Evolutionary conservation across 2,329 filamentous ascomycete genomes (phyloP), one percentile per base, ranked within the genome.

Genomic region (Gliomastix tumulicola): DNA sequence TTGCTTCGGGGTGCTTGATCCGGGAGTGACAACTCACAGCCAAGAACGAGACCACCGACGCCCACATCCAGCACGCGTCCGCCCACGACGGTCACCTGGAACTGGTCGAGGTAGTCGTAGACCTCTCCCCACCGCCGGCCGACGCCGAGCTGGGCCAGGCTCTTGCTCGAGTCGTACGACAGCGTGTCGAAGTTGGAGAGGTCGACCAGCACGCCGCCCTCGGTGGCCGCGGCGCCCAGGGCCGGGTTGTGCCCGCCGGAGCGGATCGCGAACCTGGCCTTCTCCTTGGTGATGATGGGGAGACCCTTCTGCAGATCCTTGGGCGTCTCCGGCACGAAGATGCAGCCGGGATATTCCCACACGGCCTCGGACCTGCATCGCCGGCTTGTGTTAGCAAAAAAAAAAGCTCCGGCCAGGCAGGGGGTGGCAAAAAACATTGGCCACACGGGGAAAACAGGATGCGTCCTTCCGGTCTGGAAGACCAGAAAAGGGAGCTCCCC

Each of bases 101-200:
- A 43, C 5, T 51, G 46, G 25, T 41, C 41, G 5, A 50, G 35
- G 27, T 35, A 31, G 7, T 39, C 35, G 20, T 41, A 45, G 16
- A 43, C 39, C 7, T 41, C 35, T 7, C 32, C 31, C 69, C 68
- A 73, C 7, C 59, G 51, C 32, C 58, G 56, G 3, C 68, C 69
- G 1, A 60, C 45, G 2, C 67, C 68, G 12, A 72, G 50, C 7
- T 51, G 55, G 8, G 63, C 60, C 3, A 54, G 56, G 2, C 52
- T 51, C 34, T 62, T 57, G 10, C 41, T 38, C 4, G 22, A 31
- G 25, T 41, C 41, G 19, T 47, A 36, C 3, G 39, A 23, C 13
- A 49, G 35, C 15, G 32, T 32, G 27, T 48, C 40, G 28, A 50
- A 20, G 6, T 21, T 30, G 9, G 35, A 32, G n/a, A 37, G 19